phyloP scores from a whole-genome alignment of 2,329 filamentous ascomycete species.

The Lecanicillium sp. region DNA sequence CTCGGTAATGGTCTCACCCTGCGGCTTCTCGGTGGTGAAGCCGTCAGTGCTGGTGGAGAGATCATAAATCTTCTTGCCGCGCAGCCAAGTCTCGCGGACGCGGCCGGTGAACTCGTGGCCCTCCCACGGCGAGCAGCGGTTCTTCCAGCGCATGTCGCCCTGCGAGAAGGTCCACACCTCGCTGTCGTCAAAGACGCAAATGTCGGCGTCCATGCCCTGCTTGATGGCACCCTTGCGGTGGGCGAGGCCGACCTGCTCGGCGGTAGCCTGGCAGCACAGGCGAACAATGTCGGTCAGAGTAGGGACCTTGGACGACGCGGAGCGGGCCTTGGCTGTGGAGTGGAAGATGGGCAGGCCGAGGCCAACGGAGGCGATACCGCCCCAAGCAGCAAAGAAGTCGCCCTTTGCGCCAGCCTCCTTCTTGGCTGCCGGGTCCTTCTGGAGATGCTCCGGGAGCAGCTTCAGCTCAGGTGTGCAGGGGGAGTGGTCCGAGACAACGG shows the following conservation, averaged over 20 bases:
- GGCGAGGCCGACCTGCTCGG: slow-evolving; percentile 77
- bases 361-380: slow-evolving; percentile 89
- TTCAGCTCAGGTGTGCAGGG: slow-evolving; percentile 95
- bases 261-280: slow-evolving; percentile 81
- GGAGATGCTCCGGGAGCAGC: slow-evolving; percentile 64
- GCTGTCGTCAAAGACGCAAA: slow-evolving; percentile 87
- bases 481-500: slow-evolving; percentile 90
- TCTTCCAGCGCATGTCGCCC: slow-evolving; percentile 87
- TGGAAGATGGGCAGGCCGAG: slow-evolving; percentile 86
- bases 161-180: slow-evolving; percentile 65
- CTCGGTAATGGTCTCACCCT: slow-evolving; percentile 52
- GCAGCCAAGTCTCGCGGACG: slow-evolving; percentile 78
- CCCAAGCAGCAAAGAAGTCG: slow-evolving; percentile 95
- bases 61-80: slow-evolving; percentile 67
- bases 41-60: slow-evolving; percentile 47
- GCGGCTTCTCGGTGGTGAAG: slow-evolving; percentile 39
- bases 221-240: slow-evolving; percentile 70
- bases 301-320: slow-evolving; percentile 36
- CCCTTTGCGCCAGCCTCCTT: slow-evolving; percentile 41
- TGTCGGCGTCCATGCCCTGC: slow-evolving; percentile 79
- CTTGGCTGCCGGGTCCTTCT: slow-evolving; percentile 22
- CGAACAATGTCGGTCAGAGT: slow-evolving; percentile 72
- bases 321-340: slow-evolving; percentile 62
- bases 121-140: slow-evolving; percentile 87
- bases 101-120: slow-evolving; percentile 69